phyloP scores from a whole-genome alignment of 2,329 filamentous ascomycete species.

The Stagonosporopsis vannaccii region DNA sequence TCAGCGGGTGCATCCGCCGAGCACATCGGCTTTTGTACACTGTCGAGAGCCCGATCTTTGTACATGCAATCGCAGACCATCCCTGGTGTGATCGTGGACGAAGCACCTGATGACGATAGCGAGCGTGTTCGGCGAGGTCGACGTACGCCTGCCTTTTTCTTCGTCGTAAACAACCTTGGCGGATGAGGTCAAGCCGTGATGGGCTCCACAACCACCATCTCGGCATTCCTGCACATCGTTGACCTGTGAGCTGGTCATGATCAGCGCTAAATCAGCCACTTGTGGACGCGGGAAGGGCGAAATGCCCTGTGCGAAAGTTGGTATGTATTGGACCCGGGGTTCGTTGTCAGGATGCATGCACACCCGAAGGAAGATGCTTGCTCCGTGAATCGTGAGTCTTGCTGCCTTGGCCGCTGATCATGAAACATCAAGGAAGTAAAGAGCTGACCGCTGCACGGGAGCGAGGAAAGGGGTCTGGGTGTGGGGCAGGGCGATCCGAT shows the following conservation, averaged over 20 bases:
- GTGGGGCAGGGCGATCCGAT: slow-evolving; percentile 45
- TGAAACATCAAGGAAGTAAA: slow-evolving; percentile 27
- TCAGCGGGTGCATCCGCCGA: slow-evolving; percentile 26
- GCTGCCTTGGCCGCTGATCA: slow-evolving; percentile 12
- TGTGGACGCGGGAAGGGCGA: slow-evolving; percentile 16
- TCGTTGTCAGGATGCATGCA: slow-evolving; percentile 6
- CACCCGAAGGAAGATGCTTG: slow-evolving; percentile 7
- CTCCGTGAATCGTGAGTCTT: slow-evolving; percentile 13
- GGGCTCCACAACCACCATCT: slow-evolving; percentile 30
- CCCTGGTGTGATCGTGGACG: slow-evolving; percentile 18
- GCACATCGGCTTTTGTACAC: slow-evolving; percentile 8
- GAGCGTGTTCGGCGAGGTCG: slow-evolving; percentile 40
- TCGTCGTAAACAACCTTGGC: slow-evolving; percentile 28
- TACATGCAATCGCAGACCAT: slow-evolving; percentile 15
- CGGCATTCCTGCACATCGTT: slow-evolving; percentile 23
- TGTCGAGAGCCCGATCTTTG: slow-evolving; percentile 14
- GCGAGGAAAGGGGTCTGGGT: slow-evolving; percentile 32
- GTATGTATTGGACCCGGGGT: slow-evolving; percentile 10
- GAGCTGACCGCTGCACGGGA: slow-evolving; percentile 12
- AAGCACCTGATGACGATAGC: slow-evolving; percentile 26
- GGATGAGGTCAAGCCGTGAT: slow-evolving; percentile 21
- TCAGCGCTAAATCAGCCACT: slow-evolving; percentile 9
- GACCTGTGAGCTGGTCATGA: slow-evolving; percentile 9
- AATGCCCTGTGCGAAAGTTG: slow-evolving; percentile 8
- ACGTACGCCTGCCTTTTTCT: slow-evolving; percentile 24